phyloP scores from a whole-genome alignment of 345 rosid genomes.

The Eucalyptus curtisii region DNA sequence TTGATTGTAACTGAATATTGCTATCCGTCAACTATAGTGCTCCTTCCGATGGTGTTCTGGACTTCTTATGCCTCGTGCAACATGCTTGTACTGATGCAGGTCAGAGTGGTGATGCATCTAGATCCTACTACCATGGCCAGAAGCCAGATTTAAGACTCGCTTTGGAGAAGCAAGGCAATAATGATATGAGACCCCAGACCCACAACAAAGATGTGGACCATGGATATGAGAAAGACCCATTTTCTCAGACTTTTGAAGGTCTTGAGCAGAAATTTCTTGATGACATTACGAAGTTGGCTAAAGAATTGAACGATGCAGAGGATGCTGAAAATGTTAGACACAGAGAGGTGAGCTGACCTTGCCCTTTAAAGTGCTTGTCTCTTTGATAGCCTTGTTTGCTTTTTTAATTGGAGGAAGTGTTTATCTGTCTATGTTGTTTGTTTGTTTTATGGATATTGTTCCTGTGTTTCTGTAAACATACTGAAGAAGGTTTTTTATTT shows the following conservation, averaged over 20 bases:
- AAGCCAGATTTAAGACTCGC: constrained; percentile 29
- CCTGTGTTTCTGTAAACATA: background rate
- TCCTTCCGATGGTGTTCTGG: background rate
- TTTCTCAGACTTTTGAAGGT: constrained; percentile 43
- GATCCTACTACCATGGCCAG: constrained; percentile 53
- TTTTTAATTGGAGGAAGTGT: background rate
- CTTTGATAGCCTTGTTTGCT: background rate
- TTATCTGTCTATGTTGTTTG: background rate
- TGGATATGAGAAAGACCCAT: constrained; percentile 37
- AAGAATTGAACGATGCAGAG: constrained; percentile 68
- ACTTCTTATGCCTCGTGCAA: background rate
- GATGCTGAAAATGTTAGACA: constrained; percentile 79
- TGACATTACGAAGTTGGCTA: constrained; percentile 53
- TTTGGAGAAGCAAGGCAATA: constrained; percentile 37
- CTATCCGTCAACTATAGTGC: no score
- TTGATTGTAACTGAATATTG: background rate
- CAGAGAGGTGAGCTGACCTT: constrained; percentile 51
- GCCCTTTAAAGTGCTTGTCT: background rate
- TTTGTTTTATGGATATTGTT: background rate
- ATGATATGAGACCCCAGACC: constrained; percentile 39
- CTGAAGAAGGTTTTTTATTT: background rate
- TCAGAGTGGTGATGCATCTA: constrained; percentile 54
- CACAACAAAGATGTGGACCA: constrained; percentile 39
- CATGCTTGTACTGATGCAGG: constrained; percentile 27
- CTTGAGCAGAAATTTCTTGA: constrained; percentile 64